Percentiles rank a stretch among this genome's conserved stretches.
Evolutionary conservation across 306 rosid genomes (phyloP).

Genomic region (Spatholobus suberectus): DNA sequence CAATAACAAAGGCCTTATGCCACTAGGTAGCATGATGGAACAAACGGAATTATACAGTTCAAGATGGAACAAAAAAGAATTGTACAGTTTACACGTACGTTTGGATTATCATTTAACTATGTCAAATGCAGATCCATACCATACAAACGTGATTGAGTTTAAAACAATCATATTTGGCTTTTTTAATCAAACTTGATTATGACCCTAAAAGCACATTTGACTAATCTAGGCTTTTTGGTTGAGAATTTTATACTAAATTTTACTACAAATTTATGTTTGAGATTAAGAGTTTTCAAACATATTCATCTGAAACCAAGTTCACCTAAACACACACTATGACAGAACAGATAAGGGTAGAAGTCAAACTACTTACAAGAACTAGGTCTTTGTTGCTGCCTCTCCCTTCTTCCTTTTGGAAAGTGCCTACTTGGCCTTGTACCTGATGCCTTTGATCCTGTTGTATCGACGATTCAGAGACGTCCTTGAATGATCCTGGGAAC

Average conservation of each 20-base stretch:
- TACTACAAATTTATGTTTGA: background rate
- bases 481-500: constrained; percentile 95
- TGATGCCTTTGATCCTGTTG: constrained; percentile 72
- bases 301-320: background rate
- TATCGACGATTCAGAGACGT: constrained; percentile 61
- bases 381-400: constrained; percentile 73
- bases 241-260: background rate
- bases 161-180: background rate
- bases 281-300: background rate
- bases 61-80: background rate
- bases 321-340: background rate
- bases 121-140: background rate
- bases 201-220: background rate
- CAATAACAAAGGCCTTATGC: background rate
- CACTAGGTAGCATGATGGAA: background rate
- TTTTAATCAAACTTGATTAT: background rate
- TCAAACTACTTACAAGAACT: constrained; percentile 64
- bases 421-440: constrained; percentile 35
- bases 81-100: background rate
- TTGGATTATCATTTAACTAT: background rate
- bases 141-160: background rate
- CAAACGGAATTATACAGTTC: background rate
- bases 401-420: constrained; percentile 72
- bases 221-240: background rate
- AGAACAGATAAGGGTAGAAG: background rate